Base-by-base conservation (phyloP, 805 yeast genomes). In the Sugiyamaella marilandica region DNA sequence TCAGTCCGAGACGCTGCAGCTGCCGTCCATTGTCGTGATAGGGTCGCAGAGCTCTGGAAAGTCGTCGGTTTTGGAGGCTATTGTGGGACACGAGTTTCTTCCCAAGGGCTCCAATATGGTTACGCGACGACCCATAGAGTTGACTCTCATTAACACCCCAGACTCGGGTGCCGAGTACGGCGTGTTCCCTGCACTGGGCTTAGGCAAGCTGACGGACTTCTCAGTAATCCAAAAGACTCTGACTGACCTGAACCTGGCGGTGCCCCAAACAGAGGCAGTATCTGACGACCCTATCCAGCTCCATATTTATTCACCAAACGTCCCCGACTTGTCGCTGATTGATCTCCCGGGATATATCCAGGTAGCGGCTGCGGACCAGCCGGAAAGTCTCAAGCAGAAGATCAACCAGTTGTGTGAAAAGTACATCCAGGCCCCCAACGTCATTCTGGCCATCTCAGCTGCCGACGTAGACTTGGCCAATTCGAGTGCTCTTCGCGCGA, bases 61-160 rank as follows among this genome's bases (percentile, higher is more conserved):
- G 68, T 89, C 97, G 0, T 92, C 98, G 1, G 99, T 94, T 1
- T 76, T 94, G 46, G 99, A 94, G 68, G 81, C 97, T 5, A 87
- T 94, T 53, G 99, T 94, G 4, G 99, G 99, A n/a, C 96, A 87
- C 61, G 97, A 94, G 66, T 94, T 94, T 61, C 73, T 94, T 53
- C 99, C 99, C 34, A 94, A 94, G 69, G 99, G 99, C 32, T 81
- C 88, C 41, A 94, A 95, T 66, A 95, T 94, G 99, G 99, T 95
- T 33, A 94, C 99, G 0, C 81, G 98, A 68, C 79, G 99, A 62
- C 99, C 99, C 1, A 92, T 94, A 45, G 99, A 94, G 71, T 76
- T 94, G 58, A 95, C 99, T 0, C 74, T 94, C 47, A 84, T 94
- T 8, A 91, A 94, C 65, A 82, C 96, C 2, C 91, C 95, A n/a